Conservation (phyloP, 306 rosid genomes). For the Mimosa bimucronata region DNA sequence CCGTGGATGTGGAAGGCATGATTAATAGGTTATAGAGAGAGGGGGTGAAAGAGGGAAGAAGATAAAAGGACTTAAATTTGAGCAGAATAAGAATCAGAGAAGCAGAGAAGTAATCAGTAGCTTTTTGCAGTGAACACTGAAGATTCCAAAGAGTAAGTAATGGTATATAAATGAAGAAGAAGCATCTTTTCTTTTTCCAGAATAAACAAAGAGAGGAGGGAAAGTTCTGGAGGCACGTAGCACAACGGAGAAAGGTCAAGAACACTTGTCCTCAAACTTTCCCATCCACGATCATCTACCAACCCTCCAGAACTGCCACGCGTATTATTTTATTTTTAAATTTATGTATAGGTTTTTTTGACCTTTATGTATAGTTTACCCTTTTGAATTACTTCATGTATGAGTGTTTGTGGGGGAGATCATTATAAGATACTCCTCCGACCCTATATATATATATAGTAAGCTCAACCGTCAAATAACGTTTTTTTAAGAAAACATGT, state of each 20-base stretch:
- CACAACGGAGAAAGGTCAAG: neutral
- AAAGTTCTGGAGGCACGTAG: constrained; percentile 28
- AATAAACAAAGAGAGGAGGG: neutral
- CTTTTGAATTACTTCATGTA: too few species aligned
- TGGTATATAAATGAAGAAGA: neutral
- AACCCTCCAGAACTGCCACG: constrained; percentile 20
- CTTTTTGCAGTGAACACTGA: neutral
- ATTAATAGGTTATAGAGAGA: neutral
- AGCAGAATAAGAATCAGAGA: neutral
- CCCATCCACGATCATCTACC: neutral
- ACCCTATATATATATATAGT: too few species aligned
- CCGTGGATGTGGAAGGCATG: constrained; percentile 62
- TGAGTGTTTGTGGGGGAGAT: too few species aligned
- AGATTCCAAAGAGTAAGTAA: neutral
- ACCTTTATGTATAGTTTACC: too few species aligned
- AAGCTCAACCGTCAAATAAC: too few species aligned
- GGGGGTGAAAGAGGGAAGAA: neutral
- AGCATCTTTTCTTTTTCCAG: neutral
- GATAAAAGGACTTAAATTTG: neutral
- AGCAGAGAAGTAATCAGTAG: neutral
- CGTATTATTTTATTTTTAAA: too few species aligned
- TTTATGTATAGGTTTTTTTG: too few species aligned
- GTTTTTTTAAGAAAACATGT: too few species aligned
- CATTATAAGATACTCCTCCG: too few species aligned
- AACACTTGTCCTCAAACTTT: neutral